phyloP scores from a whole-genome alignment of 2,329 filamentous ascomycete genomes.

The Penicillium paneum region DNA sequence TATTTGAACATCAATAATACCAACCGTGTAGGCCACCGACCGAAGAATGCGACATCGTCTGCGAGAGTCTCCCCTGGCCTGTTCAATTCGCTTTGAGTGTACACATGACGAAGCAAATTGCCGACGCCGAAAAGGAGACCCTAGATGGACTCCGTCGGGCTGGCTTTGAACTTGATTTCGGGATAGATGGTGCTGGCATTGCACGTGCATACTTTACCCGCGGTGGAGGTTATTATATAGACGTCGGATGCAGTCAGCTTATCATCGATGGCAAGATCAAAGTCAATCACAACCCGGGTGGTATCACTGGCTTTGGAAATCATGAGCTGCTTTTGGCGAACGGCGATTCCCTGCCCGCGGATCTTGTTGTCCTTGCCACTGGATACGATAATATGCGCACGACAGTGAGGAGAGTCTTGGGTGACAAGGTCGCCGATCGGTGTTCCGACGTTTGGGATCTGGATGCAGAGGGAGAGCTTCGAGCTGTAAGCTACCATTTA shows the following conservation, averaged over 20 bases:
- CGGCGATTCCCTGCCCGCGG: conserved; percentile 56
- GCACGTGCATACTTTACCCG: conserved; percentile 46
- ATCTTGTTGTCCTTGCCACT: conserved; percentile 63
- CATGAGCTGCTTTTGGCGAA: conserved; percentile 52
- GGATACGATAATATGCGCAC: conserved; percentile 68
- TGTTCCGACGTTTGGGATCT: conserved; percentile 61
- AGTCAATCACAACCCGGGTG: conserved; percentile 55
- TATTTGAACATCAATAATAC: background rate
- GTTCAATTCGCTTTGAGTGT: conserved; percentile 48
- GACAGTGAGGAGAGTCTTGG: conserved; percentile 60
- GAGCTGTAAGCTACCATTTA: conserved; percentile 37
- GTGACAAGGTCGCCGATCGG: conserved; percentile 57
- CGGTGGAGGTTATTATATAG: conserved; percentile 59
- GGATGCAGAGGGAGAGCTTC: conserved; percentile 54
- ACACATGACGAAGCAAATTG: conserved; percentile 42
- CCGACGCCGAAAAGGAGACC: conserved; percentile 42
- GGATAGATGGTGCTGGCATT: conserved; percentile 43
- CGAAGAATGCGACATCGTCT: conserved; percentile 51
- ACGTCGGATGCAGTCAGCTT: conserved; percentile 53
- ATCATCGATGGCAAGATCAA: conserved; percentile 60
- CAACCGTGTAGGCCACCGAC: conserved; percentile 40
- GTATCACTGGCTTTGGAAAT: conserved; percentile 52
- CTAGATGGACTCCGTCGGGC: conserved; percentile 47
- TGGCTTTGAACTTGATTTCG: conserved; percentile 46
- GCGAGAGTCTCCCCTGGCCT: conserved; percentile 47